Evolutionary conservation across 805 yeast genomes (phyloP), one percentile per base, ranked within the genome.

Genomic region (Metschnikowia gruessii): DNA sequence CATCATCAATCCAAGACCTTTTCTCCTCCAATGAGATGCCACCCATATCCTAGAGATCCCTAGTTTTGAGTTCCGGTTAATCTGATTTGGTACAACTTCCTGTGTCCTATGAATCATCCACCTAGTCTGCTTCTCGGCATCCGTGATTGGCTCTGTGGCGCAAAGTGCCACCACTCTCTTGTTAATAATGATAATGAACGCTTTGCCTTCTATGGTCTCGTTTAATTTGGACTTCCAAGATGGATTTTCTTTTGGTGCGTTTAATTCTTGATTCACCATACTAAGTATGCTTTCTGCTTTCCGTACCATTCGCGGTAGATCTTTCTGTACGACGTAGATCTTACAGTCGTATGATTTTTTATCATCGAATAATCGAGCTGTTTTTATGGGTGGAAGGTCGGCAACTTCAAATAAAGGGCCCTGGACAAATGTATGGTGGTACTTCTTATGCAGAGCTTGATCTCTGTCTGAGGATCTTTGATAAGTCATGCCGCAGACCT

Each of bases 41-140:
- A 79, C 66, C 76, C 76, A 72, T 8, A 72, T 70, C 28, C 77
- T 51, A 3, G 75, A 69, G 4, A 72, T 60, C 2, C 77, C 77
- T 4, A 71, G 37, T 18, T 54, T 59, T 2, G 69, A 51, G 13
- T 68, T 59, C 0, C 53, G 54, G 24, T 81, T 67, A 3, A 57
- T 54, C 42, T 72, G 77, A 5, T 69, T 59, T 3, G 80, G 79
- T 0, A 83, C 83, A 0, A 70, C 46, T 9, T 75, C 60, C 33
- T 81, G 82, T 2, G 78, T 72, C 2, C 74, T 75, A 43, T 70
- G 60, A 0, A 81, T 64, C 80, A 83, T 78, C 91, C 91, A 84
- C 31, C 75, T 62, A 0, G 84, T 79, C 33, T 68, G 66, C 3
- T 32, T 47, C 10, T 41, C 55, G 3, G 29, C 44, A 18, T 63